Evolutionary conservation across 2,329 filamentous ascomycete species (phyloP), one percentile per base, ranked within the genome.

Genomic region (Dothideomycetes sp.): DNA sequence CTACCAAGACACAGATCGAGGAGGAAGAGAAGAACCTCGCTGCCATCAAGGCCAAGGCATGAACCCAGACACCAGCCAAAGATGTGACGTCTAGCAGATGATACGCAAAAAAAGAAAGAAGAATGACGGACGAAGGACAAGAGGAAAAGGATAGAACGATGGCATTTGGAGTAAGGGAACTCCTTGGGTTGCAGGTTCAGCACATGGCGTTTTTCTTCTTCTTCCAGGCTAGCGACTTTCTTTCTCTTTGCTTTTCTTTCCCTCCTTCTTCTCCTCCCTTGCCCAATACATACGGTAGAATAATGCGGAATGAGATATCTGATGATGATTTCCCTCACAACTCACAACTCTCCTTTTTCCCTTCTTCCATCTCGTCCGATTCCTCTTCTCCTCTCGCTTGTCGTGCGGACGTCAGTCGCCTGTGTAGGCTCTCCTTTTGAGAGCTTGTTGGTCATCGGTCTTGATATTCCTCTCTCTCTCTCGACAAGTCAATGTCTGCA

Each of bases 1-100:
- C 81, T 7, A 65, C 65, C 6, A 65, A 74, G 5, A 74, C 77
- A 20, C 76, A 62, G 12, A 37, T 50, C 5, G 43, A 47, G 13
- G 33, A 37, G 18, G 40, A 64, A 45, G 59, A 62, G 29, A 46
- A 47, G 41, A 47, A 42, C 34, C 36, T 47, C 16, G 30, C 43
- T 9, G 5, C 9, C 17, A 33, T 20, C 9, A 24, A 24, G 30
- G 22, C 30, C 19, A 33, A 19, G 13, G 25, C 25, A 28, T 28
- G 25, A 13, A 9, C 20, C 6, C n/a, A 6, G 11, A 17, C 4
- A 35, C 23, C 17, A 35, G 33, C 13, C 11, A 30, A 10, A 4
- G n/a, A n/a, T n/a, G n/a, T n/a, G n/a, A n/a, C n/a, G n/a, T n/a
- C n/a, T n/a, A n/a, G n/a, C n/a, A n/a, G n/a, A n/a, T n/a, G n/a